phyloP scores from a whole-genome alignment of 768 basidiomycete genomes.

The Rhodosporidiobolus sp. region DNA sequence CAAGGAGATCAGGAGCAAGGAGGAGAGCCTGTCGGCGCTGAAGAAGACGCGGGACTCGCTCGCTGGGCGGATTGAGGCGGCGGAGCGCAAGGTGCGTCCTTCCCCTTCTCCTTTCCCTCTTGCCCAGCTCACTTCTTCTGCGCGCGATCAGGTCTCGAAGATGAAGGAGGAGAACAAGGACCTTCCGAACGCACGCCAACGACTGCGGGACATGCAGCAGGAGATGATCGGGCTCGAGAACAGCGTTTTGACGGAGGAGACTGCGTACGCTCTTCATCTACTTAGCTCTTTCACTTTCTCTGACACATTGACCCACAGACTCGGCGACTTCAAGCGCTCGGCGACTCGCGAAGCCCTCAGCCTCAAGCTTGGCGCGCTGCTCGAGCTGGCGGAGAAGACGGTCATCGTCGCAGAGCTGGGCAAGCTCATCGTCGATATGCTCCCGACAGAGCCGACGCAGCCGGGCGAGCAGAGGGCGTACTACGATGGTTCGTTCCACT shows the following conservation, averaged over 20 bases:
- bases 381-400: slow-evolving; percentile 53
- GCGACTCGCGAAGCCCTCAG: slow-evolving; percentile 49
- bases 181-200: slow-evolving; percentile 48
- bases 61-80: slow-evolving; percentile 49
- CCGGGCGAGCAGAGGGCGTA: slow-evolving; percentile 50
- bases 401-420: slow-evolving; percentile 52
- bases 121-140: slow-evolving; percentile 12
- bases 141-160: slow-evolving; percentile 42
- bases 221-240: slow-evolving; percentile 49
- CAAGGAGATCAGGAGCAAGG: slow-evolving; percentile 51
- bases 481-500: slow-evolving; percentile 45
- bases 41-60: slow-evolving; percentile 48
- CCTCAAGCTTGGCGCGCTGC: slow-evolving; percentile 51
- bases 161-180: slow-evolving; percentile 55
- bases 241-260: slow-evolving; percentile 42
- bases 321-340: slow-evolving; percentile 52
- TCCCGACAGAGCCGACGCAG: slow-evolving; percentile 51
- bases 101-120: slow-evolving; percentile 22
- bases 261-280: slow-evolving; percentile 10
- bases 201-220: slow-evolving; percentile 49
- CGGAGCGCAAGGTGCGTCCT: slow-evolving; percentile 50
- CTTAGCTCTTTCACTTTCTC: too few species aligned
- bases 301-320: slow-evolving; percentile 29
- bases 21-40: slow-evolving; percentile 49
- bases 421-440: slow-evolving; percentile 52